Evolutionary conservation across 495 filamentous ascomycete genomes (phyloP), one percentile per base, ranked within the genome.

Genomic region (Aspergillus nanangensis): DNA sequence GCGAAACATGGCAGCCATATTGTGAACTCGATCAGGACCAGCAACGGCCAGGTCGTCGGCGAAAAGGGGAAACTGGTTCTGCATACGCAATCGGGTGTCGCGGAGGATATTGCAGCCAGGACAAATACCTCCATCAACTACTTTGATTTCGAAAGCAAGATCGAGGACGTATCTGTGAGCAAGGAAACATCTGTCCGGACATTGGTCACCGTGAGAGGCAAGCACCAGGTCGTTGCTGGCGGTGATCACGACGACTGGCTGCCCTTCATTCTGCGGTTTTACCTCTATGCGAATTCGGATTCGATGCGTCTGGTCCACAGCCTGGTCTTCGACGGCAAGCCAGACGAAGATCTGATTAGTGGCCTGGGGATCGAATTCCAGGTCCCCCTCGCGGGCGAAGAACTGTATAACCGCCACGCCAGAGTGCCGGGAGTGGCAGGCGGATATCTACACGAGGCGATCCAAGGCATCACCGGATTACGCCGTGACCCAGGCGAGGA

Each of bases 181-280:
- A 9, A 45, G 17, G 41, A 54, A 14, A 44, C 19, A 20, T 46
- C 63, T 3, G 51, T 61, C 3, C 57, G 68, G 33, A 51, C 63
- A 9, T 22, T 73, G 2, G 61, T 73, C 21, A 70, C 66, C n/a
- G 55, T 71, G 18, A 47, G 51, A 45, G 45, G 59, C 42, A 47
- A 60, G 31, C 56, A 60, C 31, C 32, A 34, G 14, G 31, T 47
- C 7, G 38, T 44, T 8, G 29, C 23, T 14, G 35, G 38, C 7
- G 38, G 44, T 19, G 50, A 52, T 17, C 50, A 52, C 25, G 50
- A 56, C 25, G 56, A 60, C 2, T 69, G 60, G 63, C 56, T 73
- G 10, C 66, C 57, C 11, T 73, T 73, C 46, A 57, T 65, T 2
- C 24, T 72, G 10, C 56, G 71, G 3, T 73, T 72, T 44, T 75